Evolutionary conservation across 2,329 filamentous ascomycete genomes (phyloP).

Genomic region (Sphaerulina vaccinii): DNA sequence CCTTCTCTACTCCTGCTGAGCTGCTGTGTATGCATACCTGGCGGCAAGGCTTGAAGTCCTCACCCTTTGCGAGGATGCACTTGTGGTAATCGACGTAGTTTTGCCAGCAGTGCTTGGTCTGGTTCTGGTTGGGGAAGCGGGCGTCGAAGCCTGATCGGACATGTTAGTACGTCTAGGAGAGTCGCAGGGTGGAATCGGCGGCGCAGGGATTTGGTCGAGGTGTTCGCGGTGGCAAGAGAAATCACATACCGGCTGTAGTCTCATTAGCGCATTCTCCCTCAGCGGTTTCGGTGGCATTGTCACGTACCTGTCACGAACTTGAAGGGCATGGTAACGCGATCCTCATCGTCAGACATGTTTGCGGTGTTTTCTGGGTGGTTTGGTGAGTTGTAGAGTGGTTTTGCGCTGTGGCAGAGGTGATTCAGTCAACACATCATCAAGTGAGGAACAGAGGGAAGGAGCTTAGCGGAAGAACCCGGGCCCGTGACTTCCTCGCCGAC

Average conservation of each 20-base stretch:
- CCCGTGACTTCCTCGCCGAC: constrained; percentile 1
- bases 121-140: constrained; percentile 97
- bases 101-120: constrained; percentile 99
- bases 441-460: constrained; percentile 12
- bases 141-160: constrained; percentile 94
- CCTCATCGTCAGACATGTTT: constrained; percentile 90
- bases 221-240: neutral
- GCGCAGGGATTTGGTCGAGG: neutral
- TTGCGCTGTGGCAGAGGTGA: constrained; percentile 23
- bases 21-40: constrained; percentile 62
- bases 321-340: constrained; percentile 97
- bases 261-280: constrained; percentile 24
- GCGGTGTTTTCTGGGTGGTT: constrained; percentile 37
- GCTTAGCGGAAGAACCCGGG: constrained; percentile 9
- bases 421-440: constrained; percentile 20
- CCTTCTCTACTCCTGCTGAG: neutral
- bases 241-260: constrained; percentile 36
- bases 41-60: constrained; percentile 95
- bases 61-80: constrained; percentile 97
- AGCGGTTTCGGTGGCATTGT: constrained; percentile 2
- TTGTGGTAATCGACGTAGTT: constrained; percentile 99
- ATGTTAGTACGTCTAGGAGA: constrained; percentile 1
- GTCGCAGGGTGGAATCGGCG: constrained; percentile 1
- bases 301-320: constrained; percentile 98
- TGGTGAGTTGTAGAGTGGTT: constrained; percentile 14